Percentiles rank a stretch among this genome's conserved stretches.
These are phyloP conservation scores for Plasmodium gonderi DNA, from an alignment of 169 alveolate species.

Conservation along the genomic window DNA sequence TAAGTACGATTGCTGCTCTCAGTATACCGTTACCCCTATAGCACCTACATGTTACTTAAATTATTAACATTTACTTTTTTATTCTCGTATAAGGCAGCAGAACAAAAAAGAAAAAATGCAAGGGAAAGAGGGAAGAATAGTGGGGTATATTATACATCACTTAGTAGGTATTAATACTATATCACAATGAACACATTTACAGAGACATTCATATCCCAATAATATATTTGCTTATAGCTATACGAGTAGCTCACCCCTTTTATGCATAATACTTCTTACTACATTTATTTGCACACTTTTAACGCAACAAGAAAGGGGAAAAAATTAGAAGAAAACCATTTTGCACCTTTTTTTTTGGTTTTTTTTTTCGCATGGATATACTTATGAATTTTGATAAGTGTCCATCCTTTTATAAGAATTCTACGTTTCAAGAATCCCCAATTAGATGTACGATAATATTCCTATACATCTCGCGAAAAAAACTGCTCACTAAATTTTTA, in stretches of 20 bases:
- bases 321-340: neutral
- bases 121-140: too few species aligned
- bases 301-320: neutral
- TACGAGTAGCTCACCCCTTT: neutral
- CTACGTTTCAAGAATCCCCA: neutral
- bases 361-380: neutral
- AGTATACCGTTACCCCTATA: neutral
- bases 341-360: neutral
- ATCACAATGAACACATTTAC: neutral
- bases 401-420: neutral
- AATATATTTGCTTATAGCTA: neutral
- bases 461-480: neutral
- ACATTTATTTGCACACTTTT: neutral
- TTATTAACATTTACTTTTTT: neutral
- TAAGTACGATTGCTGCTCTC: neutral
- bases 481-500: neutral
- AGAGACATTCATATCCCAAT: neutral
- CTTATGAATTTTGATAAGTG: neutral
- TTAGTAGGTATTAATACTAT: neutral
- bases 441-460: neutral
- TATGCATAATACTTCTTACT: neutral
- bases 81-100: neutral
- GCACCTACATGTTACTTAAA: neutral
- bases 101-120: neutral
- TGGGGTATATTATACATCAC: too few species aligned